Conservation (phyloP, 2,329 filamentous ascomycete species). For the Thyridium curvatum region DNA sequence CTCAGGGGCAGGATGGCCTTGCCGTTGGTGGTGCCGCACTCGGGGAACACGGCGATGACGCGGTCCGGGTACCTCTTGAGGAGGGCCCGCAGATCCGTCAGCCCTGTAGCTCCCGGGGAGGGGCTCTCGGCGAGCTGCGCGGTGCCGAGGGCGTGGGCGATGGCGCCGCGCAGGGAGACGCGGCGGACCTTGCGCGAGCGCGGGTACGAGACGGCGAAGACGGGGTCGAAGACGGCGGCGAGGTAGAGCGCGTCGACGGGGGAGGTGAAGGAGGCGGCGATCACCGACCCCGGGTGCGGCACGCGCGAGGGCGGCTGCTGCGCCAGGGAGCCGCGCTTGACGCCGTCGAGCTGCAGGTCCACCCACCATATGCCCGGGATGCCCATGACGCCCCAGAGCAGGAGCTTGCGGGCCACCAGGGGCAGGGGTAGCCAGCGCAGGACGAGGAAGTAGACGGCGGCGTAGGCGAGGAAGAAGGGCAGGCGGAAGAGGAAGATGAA, state of each 20-base stretch:
- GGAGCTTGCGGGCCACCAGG: slow-evolving; percentile 64
- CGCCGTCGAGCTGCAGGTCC: slow-evolving; percentile 95
- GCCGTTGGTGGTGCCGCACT: slow-evolving; percentile 91
- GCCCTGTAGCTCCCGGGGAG: slow-evolving; percentile 28
- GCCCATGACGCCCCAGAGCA: slow-evolving; percentile 80
- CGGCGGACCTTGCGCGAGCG: slow-evolving; percentile 65
- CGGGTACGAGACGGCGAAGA: slow-evolving; percentile 86
- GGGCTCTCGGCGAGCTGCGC: slow-evolving; percentile 41
- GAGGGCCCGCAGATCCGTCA: slow-evolving; percentile 59
- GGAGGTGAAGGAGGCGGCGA: slow-evolving; percentile 86
- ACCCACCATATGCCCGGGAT: slow-evolving; percentile 97
- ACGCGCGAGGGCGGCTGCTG: slow-evolving; percentile 68
- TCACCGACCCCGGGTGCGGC: slow-evolving; percentile 72
- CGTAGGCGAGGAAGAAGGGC: slow-evolving; percentile 66
- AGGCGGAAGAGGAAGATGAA: slow-evolving; percentile 77
- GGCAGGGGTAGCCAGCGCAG: slow-evolving; percentile 74
- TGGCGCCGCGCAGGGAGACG: slow-evolving; percentile 70
- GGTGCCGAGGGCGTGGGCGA: slow-evolving; percentile 63
- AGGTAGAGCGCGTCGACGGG: slow-evolving; percentile 92
- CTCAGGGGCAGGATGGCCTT: slow-evolving; percentile 81
- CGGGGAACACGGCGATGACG: slow-evolving; percentile 82
- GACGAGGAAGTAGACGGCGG: slow-evolving; percentile 67
- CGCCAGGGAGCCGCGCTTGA: slow-evolving; percentile 81
- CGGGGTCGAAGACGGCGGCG: slow-evolving; percentile 89
- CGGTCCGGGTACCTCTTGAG: slow-evolving; percentile 63